These are phyloP conservation scores for Pontederia paniculata DNA, from an alignment of 176 grass and related monocot species.

Conservation along the genomic window DNA sequence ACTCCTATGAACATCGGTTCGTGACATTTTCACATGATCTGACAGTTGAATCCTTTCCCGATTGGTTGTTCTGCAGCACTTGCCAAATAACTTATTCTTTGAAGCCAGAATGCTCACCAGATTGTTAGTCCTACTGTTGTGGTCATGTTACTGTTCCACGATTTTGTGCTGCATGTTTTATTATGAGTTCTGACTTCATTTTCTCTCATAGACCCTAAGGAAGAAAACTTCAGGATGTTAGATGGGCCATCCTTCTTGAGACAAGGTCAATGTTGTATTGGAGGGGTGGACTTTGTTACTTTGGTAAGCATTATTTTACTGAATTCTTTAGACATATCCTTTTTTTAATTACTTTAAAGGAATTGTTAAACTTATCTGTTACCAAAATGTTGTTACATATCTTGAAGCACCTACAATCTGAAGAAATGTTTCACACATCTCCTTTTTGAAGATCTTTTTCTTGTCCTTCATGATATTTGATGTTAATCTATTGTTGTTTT, in stretches of 20 bases:
- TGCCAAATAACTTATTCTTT: constrained; percentile 41
- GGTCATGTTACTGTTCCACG: constrained; percentile 1
- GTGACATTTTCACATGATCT: constrained; percentile 65
- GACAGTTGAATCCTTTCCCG: constrained; percentile 48
- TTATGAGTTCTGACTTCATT: not conserved
- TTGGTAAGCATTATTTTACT: constrained; percentile 32
- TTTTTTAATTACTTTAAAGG: not conserved
- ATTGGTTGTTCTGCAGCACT: constrained; percentile 67
- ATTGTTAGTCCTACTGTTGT: constrained; percentile 12
- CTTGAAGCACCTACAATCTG: too few relatives aligned
- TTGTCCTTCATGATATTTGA: too few relatives aligned
- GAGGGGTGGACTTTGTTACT: constrained; percentile 76
- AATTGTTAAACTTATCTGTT: too few relatives aligned
- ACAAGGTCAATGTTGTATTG: constrained; percentile 49
- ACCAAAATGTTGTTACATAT: too few relatives aligned
- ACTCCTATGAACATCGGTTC: constrained; percentile 40
- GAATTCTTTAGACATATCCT: not conserved
- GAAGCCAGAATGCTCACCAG: constrained; percentile 21
- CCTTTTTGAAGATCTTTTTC: too few relatives aligned
- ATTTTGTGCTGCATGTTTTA: constrained; percentile 7
- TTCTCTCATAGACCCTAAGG: constrained; percentile 34
- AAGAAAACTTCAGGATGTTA: constrained; percentile 23
- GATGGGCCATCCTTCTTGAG: constrained; percentile 6
- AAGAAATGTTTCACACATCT: too few relatives aligned
- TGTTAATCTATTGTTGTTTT: too few relatives aligned